Conservation (phyloP, 306 rosid genomes). For the Carpinus fangiana region DNA sequence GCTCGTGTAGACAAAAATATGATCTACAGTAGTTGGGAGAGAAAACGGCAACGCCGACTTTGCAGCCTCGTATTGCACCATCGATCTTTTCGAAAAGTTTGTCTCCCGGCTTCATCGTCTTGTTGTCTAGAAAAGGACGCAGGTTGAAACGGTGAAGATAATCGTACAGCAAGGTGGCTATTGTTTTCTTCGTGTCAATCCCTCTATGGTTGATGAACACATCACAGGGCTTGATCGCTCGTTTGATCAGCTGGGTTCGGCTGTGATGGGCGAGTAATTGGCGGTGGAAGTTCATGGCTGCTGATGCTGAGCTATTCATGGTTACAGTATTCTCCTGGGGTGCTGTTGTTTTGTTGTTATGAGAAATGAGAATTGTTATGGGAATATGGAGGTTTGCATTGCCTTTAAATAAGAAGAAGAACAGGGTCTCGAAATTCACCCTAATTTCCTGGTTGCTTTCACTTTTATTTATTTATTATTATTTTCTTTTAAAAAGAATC, state of each 20-base stretch:
- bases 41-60: slow-evolving; percentile 73
- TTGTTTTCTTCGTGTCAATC: slow-evolving; percentile 66
- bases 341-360: neutral
- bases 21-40: slow-evolving; percentile 82
- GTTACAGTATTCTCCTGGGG: neutral
- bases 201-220: slow-evolving; percentile 84
- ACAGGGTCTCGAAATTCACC: neutral
- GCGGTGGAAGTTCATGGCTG: slow-evolving; percentile 34
- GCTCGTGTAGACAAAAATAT: slow-evolving; percentile 81
- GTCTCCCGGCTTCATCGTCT: slow-evolving; percentile 87
- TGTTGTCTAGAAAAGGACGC: slow-evolving; percentile 73
- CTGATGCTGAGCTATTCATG: slow-evolving; percentile 9
- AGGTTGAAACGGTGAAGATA: slow-evolving; percentile 43
- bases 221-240: slow-evolving; percentile 47
- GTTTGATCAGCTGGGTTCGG: slow-evolving; percentile 27
- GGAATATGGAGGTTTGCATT: neutral
- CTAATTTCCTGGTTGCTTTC: too few species aligned
- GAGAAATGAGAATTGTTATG: neutral
- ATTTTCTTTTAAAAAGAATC: too few species aligned
- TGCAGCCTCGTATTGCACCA: slow-evolving; percentile 51
- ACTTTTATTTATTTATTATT: too few species aligned
- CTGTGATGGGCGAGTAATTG: slow-evolving; percentile 28
- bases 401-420: neutral
- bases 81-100: slow-evolving; percentile 78
- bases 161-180: slow-evolving; percentile 69